phyloP scores from a whole-genome alignment of 1,139 yeast species.

The Yamadazyma jaroonii region DNA sequence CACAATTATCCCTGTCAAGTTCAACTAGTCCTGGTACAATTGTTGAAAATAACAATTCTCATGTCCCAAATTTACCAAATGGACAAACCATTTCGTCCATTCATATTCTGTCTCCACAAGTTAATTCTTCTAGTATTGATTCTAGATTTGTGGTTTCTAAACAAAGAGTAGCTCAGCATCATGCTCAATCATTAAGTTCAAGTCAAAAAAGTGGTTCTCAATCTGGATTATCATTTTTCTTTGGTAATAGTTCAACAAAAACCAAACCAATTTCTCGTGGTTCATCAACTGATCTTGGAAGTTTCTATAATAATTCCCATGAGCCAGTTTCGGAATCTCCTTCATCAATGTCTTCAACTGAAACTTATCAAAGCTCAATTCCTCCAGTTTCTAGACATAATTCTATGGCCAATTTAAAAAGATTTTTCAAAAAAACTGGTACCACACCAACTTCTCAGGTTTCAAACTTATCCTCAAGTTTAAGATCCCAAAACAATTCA shows the following conservation, averaged over 20 bases:
- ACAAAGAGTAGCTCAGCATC: slow-evolving; percentile 64
- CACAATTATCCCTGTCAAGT: slow-evolving; percentile 16
- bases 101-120: slow-evolving; percentile 69
- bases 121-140: slow-evolving; percentile 53
- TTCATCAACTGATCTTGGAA: slow-evolving; percentile 45
- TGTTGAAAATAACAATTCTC: slow-evolving; percentile 16
- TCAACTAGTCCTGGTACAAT: slow-evolving; percentile 14
- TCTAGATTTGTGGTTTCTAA: slow-evolving; percentile 72
- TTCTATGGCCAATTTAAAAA: slow-evolving; percentile 71
- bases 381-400: slow-evolving; percentile 47
- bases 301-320: slow-evolving; percentile 43
- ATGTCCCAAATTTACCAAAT: slow-evolving; percentile 46
- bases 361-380: slow-evolving; percentile 11
- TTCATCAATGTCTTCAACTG: slow-evolving; percentile 36
- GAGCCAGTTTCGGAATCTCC: slow-evolving; percentile 41
- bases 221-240: slow-evolving; percentile 50
- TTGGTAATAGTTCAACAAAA: slow-evolving; percentile 29
- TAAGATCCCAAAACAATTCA: slow-evolving; percentile 28
- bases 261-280: slow-evolving; percentile 27
- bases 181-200: slow-evolving; percentile 33
- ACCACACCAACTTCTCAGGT: slow-evolving; percentile 28
- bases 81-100: slow-evolving; percentile 60
- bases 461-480: slow-evolving; percentile 40
- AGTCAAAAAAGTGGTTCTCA: slow-evolving; percentile 42
- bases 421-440: slow-evolving; percentile 52